Evolutionary conservation across 208 protist genomes (phyloP), one percentile per base, ranked within the genome.

Genomic region (Strigomonas oncopelti): DNA sequence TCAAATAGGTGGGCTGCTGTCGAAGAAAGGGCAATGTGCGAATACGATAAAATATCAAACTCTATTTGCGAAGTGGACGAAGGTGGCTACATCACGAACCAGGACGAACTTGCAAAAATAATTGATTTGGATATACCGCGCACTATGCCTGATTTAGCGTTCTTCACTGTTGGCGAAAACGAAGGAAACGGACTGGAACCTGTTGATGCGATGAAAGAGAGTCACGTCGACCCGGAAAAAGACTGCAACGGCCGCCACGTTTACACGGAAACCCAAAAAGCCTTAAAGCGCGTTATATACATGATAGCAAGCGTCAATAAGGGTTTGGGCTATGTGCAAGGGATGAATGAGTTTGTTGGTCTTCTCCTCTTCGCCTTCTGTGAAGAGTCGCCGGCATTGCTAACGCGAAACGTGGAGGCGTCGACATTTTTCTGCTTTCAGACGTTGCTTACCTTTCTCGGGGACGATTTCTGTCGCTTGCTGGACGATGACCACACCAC

Each of bases 81-180:
- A 28, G 31, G 62, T 0, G 69, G 64, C n/a, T 27, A 70, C 56
- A 24, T 62, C 45, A 74, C 72, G 14, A 48, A 27, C 25, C 9
- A 29, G 20, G 32, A 62, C 48, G 58, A 62, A 11, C 32, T 62
- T 1, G 8, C 45, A 9, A 1, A n/a, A 48, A 36, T 62, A 8
- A 83, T 96, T n/a, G 88, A 93, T 46, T 38, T 87, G 31, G 91
- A 96, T 58, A 81, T 94, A 25, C 84, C 88, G 14, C 78, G 91
- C 16, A 96, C 91, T 4, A 91, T 94, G 84, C 74, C 88, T 0
- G 77, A 87, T 0, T 69, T 96, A 38, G 77, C 84, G 34, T 96
- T 96, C 63, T 96, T 93, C 59, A 65, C 25, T 9, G 22, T 8
- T 42, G 25, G 9, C 28, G 61, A 13, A 38, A 46, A 24, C 38